Evolutionary conservation across 768 basidiomycete species (phyloP).

Genomic region (Pulveroboletus sp.): DNA sequence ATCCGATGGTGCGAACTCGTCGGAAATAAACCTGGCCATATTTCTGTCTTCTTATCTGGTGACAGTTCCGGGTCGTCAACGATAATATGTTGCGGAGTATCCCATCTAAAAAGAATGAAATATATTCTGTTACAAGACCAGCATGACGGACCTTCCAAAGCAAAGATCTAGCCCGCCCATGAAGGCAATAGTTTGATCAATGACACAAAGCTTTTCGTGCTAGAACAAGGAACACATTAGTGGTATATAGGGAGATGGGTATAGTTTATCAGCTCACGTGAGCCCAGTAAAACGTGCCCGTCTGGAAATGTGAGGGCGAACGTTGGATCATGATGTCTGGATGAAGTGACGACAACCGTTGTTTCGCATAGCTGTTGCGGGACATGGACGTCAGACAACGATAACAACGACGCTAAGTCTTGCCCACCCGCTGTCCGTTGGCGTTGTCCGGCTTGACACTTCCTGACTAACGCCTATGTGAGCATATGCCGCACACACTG

Average conservation of each 20-base stretch:
- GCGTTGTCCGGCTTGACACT: conserved; percentile 92
- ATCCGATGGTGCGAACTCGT: neutral
- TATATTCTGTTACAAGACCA: neutral
- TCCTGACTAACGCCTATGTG: conserved; percentile 60
- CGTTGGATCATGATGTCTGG: conserved; percentile 95
- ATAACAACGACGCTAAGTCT: neutral
- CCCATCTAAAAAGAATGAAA: conserved; percentile 60
- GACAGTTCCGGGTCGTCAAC: conserved; percentile 75
- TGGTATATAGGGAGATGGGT: neutral
- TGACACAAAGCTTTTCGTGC: conserved; percentile 98
- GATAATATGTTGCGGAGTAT: conserved; percentile 90
- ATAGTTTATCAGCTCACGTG: conserved; percentile 55
- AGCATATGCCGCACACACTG: neutral
- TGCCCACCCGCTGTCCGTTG: conserved; percentile 84
- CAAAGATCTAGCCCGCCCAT: conserved; percentile 97
- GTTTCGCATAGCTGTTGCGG: conserved; percentile 75
- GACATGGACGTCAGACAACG: conserved; percentile 7
- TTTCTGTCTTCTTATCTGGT: conserved; percentile 54
- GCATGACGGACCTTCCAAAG: conserved; percentile 63
- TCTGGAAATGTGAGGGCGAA: conserved; percentile 95
- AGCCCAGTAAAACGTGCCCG: conserved; percentile 98
- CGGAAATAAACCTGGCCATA: conserved; percentile 76
- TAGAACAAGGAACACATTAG: conserved; percentile 26
- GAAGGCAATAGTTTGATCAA: conserved; percentile 96
- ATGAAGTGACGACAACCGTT: conserved; percentile 71